Evolutionary conservation across 768 basidiomycete genomes (phyloP).

Genomic region (Termitomyces titanicus): DNA sequence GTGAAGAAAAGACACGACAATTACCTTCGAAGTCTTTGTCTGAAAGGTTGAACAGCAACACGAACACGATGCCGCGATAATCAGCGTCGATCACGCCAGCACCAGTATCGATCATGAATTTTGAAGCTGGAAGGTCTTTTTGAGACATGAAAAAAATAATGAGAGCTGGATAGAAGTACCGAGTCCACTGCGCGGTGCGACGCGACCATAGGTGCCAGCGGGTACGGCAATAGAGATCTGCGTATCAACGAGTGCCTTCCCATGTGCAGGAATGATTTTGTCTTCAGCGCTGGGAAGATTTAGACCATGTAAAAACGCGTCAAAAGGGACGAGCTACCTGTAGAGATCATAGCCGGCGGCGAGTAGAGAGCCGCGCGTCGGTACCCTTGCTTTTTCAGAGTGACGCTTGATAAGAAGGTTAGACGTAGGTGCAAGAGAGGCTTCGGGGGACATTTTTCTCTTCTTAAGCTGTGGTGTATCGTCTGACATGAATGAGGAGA

Average conservation of each 20-base stretch:
- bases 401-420: constrained; percentile 81
- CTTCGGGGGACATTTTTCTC: constrained; percentile 48
- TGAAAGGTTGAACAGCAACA: constrained; percentile 89
- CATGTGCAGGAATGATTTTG: constrained; percentile 80
- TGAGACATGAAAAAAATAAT: not conserved
- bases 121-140: constrained; percentile 64
- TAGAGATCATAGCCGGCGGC: constrained; percentile 96
- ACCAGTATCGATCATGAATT: constrained; percentile 97
- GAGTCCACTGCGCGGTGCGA: constrained; percentile 93
- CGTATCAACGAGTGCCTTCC: constrained; percentile 89
- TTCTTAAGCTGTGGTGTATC: constrained; percentile 47
- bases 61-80: constrained; percentile 88
- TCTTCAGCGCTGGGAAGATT: constrained; percentile 64
- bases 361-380: constrained; percentile 81
- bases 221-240: constrained; percentile 95
- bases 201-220: constrained; percentile 89
- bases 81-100: constrained; percentile 98
- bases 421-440: constrained; percentile 27
- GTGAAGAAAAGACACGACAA: not conserved
- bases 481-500: constrained; percentile 20
- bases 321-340: constrained; percentile 45
- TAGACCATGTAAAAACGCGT: not conserved
- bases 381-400: constrained; percentile 77
- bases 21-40: constrained; percentile 86
- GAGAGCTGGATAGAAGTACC: constrained; percentile 48